A percentile compares a stretch with the other conserved stretches of the same genome.
These are phyloP conservation scores for Mortierella sp. DNA, from an alignment of 371 early-diverging fungal species.

Conservation along the genomic window DNA sequence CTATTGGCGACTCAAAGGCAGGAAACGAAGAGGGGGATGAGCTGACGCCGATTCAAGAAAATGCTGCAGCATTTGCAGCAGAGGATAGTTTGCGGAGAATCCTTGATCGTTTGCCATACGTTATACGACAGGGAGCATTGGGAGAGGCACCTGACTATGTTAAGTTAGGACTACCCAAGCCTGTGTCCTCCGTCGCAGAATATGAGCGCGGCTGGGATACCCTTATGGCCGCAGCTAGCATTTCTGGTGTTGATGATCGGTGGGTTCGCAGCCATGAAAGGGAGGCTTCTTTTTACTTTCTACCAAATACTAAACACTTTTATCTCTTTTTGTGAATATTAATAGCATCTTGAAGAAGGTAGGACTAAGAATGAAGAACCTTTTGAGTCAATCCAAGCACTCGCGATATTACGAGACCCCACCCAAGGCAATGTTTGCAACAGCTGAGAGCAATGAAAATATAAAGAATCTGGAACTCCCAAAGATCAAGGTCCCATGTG, in stretches of 20 bases:
- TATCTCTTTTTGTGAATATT: neutral
- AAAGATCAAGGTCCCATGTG: neutral
- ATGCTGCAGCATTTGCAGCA: conserved; percentile 27
- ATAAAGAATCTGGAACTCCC: neutral
- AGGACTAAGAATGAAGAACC: conserved; percentile 28
- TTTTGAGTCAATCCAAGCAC: conserved; percentile 21
- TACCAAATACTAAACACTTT: neutral
- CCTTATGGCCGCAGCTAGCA: conserved; percentile 37
- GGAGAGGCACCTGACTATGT: conserved; percentile 25
- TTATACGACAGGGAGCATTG: conserved; percentile 45
- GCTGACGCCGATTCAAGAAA: conserved; percentile 31
- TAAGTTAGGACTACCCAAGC: conserved; percentile 9
- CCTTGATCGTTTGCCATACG: conserved; percentile 37
- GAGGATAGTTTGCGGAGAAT: conserved; percentile 23
- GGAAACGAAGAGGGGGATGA: conserved; percentile 26
- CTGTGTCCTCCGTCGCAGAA: conserved; percentile 2
- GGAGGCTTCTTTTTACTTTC: neutral
- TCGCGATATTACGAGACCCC: conserved; percentile 15
- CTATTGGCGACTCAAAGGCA: conserved; percentile 1
- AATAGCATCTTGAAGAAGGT: conserved; percentile 48
- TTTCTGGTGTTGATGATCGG: conserved; percentile 50
- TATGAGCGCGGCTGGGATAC: conserved; percentile 50
- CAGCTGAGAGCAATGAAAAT: neutral
- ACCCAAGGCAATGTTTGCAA: neutral
- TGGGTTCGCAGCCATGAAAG: conserved; percentile 1